Conservation (phyloP, 176 grass and related monocot species). For the Puccinellia tenuiflora region DNA sequence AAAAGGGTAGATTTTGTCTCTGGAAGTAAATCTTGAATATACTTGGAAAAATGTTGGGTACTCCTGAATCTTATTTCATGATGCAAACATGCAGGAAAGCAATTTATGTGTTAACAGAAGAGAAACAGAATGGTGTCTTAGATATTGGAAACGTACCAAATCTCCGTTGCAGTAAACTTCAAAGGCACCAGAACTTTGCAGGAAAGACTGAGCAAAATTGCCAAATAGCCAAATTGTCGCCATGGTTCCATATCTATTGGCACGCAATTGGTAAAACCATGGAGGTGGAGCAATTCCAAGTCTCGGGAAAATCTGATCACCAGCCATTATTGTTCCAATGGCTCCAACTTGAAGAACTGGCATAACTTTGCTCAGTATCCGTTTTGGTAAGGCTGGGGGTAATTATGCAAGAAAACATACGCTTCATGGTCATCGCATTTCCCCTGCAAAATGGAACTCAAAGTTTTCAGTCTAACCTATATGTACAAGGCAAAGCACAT, state of each 20-base stretch:
- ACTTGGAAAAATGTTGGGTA: not conserved
- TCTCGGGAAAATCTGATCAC: constrained; percentile 91
- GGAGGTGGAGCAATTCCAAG: constrained; percentile 75
- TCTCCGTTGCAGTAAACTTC: constrained; percentile 96
- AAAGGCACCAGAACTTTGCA: constrained; percentile 95
- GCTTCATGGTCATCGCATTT: constrained; percentile 81
- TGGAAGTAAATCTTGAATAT: not conserved
- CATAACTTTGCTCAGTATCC: constrained; percentile 66
- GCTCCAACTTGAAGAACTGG: constrained; percentile 85
- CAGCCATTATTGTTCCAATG: constrained; percentile 68
- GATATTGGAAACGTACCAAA: constrained; percentile 52
- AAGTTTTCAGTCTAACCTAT: not conserved
- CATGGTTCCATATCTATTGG: constrained; percentile 92
- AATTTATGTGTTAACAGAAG: not conserved
- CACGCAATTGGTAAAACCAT: constrained; percentile 56
- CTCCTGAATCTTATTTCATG: not conserved
- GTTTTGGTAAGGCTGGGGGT: constrained; percentile 84
- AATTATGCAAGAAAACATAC: constrained; percentile 83
- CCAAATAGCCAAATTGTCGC: constrained; percentile 81
- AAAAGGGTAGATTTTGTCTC: not conserved
- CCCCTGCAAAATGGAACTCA: constrained; percentile 49
- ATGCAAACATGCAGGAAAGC: constrained; percentile 3
- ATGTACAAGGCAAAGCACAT: not conserved
- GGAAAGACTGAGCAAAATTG: constrained; percentile 76
- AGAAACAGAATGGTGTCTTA: not conserved